phyloP scores from a whole-genome alignment of 192 early-diverging fungal genomes.

The Phycomyces blakesleeanus region DNA sequence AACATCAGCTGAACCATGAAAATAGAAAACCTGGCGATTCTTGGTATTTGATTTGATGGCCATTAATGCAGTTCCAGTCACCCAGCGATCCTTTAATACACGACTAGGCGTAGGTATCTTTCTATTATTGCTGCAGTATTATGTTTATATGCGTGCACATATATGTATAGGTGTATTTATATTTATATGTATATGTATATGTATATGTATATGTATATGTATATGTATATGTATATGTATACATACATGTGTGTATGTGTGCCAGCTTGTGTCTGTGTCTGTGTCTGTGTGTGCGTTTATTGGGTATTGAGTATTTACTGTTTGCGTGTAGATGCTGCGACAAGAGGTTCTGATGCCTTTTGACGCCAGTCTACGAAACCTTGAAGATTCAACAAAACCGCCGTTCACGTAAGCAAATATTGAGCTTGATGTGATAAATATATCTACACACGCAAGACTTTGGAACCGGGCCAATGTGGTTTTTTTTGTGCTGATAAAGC shows the following conservation, averaged over 20 bases:
- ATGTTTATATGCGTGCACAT: too few species aligned
- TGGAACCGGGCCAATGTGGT: neutral
- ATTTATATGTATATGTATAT: too few species aligned
- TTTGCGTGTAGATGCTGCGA: conserved; percentile 52
- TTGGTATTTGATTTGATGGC: conserved; percentile 64
- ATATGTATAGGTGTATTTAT: too few species aligned
- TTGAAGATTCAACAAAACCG: conserved; percentile 39
- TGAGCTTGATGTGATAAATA: neutral
- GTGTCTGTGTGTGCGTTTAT: too few species aligned
- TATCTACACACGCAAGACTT: too few species aligned
- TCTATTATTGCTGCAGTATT: neutral
- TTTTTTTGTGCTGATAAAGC: neutral
- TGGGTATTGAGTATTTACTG: conserved; percentile 2
- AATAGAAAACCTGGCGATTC: conserved; percentile 48
- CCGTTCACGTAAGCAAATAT: conserved; percentile 56
- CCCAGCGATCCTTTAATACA: conserved; percentile 56
- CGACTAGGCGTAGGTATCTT: conserved; percentile 57
- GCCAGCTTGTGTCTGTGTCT: too few species aligned
- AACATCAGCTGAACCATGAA: neutral
- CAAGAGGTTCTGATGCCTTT: conserved; percentile 63
- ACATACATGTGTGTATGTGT: too few species aligned
- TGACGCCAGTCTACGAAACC: conserved; percentile 34
- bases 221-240: too few species aligned
- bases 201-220: too few species aligned
- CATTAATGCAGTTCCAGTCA: conserved; percentile 53